A percentile compares a stretch with the other conserved stretches of the same genome.
phyloP scores from a whole-genome alignment of 257 asterid genomes.

The Solanum chilense region DNA sequence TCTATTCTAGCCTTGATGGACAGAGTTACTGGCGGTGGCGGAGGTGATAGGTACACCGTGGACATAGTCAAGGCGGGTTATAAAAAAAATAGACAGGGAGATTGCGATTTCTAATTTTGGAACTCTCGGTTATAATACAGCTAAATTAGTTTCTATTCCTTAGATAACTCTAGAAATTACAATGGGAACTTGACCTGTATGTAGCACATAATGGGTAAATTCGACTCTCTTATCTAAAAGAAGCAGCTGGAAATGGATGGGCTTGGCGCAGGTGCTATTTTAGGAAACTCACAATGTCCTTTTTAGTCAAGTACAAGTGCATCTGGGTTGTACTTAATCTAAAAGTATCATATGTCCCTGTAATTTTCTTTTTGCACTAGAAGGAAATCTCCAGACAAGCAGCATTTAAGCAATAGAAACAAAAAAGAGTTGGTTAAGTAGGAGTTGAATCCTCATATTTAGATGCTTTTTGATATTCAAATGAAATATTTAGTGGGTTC shows the following conservation, averaged over 20 bases:
- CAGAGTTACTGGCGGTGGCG: neutral
- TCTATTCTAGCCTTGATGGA: neutral
- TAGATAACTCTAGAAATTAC: neutral
- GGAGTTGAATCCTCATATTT: too few relatives aligned
- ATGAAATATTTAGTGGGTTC: neutral
- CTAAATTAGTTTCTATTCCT: neutral
- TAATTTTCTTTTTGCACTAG: neutral
- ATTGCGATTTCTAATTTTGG: neutral
- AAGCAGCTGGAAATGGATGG: neutral
- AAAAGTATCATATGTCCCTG: neutral
- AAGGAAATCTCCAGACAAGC: neutral
- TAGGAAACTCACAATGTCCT: neutral
- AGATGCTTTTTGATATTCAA: neutral
- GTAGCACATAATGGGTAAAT: neutral
- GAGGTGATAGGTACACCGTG: neutral
- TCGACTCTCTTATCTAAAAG: neutral
- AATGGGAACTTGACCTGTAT: neutral
- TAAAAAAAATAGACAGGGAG: neutral
- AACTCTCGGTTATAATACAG: neutral
- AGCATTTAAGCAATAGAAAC: neutral
- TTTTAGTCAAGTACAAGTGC: neutral
- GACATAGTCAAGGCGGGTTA: neutral
- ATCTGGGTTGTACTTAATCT: too few relatives aligned
- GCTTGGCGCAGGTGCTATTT: neutral
- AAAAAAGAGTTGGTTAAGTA: too few relatives aligned